A percentile compares a stretch with the other conserved stretches of the same genome.
Conservation (phyloP, 148 eudicot species). For the Arbutus unedo region DNA sequence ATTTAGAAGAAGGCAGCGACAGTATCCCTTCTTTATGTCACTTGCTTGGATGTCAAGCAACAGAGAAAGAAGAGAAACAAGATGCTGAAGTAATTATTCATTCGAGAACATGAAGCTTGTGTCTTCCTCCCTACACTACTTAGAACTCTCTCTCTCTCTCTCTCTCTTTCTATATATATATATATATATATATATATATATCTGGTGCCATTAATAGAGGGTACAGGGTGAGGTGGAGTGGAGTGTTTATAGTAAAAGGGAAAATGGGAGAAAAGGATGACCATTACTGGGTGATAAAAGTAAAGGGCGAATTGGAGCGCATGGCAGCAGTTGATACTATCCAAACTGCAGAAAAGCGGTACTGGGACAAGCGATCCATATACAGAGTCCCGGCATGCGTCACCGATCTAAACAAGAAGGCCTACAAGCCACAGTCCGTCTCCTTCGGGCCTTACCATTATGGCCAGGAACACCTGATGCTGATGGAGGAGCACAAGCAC, state of each 20-base stretch:
- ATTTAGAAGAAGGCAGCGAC: neutral
- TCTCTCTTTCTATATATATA: too few species aligned
- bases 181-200: too few species aligned
- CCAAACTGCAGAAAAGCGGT: constrained; percentile 13
- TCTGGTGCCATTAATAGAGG: too few species aligned
- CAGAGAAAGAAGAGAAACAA: neutral
- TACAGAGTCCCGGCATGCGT: constrained; percentile 30
- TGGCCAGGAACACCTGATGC: constrained; percentile 15
- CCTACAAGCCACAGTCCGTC: constrained; percentile 37
- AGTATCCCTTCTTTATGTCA: neutral
- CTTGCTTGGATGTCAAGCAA: neutral
- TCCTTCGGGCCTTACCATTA: constrained; percentile 51
- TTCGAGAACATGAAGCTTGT: neutral
- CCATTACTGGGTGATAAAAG: constrained; percentile 15
- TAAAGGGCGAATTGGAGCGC: neutral
- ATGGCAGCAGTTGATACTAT: neutral
- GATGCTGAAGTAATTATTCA: neutral
- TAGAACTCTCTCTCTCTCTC: neutral
- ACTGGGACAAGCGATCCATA: constrained; percentile 34
- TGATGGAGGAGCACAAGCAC: constrained; percentile 42
- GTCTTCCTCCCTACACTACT: neutral
- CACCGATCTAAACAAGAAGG: constrained; percentile 28
- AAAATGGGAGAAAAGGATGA: neutral
- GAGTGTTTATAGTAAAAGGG: neutral
- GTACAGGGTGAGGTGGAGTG: neutral